phyloP scores from a whole-genome alignment of 305 asterid species.

The Solanum aculeatissimum region DNA sequence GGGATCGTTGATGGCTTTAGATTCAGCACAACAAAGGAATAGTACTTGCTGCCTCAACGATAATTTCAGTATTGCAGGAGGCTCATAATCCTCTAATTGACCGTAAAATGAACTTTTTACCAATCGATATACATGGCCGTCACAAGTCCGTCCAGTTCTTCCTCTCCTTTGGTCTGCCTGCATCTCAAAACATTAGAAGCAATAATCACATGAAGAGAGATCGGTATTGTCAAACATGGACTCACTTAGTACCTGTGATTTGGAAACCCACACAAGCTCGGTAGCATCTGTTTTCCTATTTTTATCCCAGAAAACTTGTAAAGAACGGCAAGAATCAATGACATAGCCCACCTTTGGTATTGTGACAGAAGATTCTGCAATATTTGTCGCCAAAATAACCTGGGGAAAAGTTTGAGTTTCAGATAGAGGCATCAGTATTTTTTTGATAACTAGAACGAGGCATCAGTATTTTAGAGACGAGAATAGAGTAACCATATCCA shows the following conservation, averaged over 20 bases:
- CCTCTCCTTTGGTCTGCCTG: constrained; percentile 97
- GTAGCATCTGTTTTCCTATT: constrained; percentile 57
- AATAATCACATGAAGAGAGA: constrained; percentile 2
- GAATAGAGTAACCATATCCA: background rate
- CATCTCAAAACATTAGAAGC: constrained; percentile 3
- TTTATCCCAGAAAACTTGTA: constrained; percentile 87
- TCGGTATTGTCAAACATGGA: background rate
- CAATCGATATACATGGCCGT: constrained; percentile 75
- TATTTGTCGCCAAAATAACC: constrained; percentile 94
- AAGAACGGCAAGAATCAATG: constrained; percentile 94
- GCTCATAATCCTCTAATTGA: constrained; percentile 66
- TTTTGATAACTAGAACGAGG: background rate
- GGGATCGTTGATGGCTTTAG: constrained; percentile 87
- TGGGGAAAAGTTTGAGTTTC: constrained; percentile 17
- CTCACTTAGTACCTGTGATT: constrained; percentile 63
- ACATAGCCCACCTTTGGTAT: constrained; percentile 95
- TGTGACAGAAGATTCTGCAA: constrained; percentile 99
- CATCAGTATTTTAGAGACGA: background rate
- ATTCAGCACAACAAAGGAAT: constrained; percentile 72
- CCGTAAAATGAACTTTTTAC: constrained; percentile 64
- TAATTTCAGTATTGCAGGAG: constrained; percentile 69
- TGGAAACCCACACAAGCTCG: constrained; percentile 92
- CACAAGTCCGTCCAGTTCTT: constrained; percentile 97
- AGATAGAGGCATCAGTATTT: background rate
- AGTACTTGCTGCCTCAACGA: constrained; percentile 81